Conservation (phyloP, 2,329 filamentous ascomycete species). For the Teratosphaeria pseudoeucalypti region DNA sequence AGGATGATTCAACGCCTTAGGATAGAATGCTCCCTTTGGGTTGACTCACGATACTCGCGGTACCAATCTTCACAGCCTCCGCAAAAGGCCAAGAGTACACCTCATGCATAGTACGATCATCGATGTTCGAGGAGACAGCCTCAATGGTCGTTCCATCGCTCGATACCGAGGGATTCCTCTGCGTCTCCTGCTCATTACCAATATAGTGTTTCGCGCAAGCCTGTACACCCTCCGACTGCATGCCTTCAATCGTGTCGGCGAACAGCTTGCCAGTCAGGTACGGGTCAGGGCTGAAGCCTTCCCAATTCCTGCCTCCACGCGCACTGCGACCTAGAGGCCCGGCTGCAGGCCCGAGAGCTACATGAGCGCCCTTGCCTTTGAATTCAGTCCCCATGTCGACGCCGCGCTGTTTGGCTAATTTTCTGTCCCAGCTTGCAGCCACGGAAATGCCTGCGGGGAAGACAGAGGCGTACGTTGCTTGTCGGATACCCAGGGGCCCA, state of each 20-base stretch:
- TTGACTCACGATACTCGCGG: constrained; percentile 24
- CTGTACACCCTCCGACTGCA: constrained; percentile 28
- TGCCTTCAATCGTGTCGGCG: constrained; percentile 19
- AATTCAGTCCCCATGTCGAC: constrained; percentile 25
- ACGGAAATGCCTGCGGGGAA: constrained; percentile 51
- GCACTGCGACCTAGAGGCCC: constrained; percentile 23
- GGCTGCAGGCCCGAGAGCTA: constrained; percentile 22
- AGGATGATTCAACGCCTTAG: constrained; percentile 47
- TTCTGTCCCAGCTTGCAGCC: constrained; percentile 31
- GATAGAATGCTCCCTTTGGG: constrained; percentile 54
- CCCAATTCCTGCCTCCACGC: constrained; percentile 24
- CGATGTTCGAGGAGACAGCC: constrained; percentile 23
- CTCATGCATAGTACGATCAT: constrained; percentile 58
- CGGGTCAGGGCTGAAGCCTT: constrained; percentile 19
- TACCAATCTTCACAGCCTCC: constrained; percentile 20
- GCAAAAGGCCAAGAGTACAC: constrained; percentile 24
- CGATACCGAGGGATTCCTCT: constrained; percentile 15
- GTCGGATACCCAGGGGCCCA: constrained; percentile 48
- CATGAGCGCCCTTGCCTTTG: constrained; percentile 23
- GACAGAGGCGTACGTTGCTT: constrained; percentile 62
- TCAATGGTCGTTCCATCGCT: constrained; percentile 22
- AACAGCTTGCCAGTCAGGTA: constrained; percentile 22
- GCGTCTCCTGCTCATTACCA: constrained; percentile 40
- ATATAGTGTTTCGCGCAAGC: constrained; percentile 37
- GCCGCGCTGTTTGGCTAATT: constrained; percentile 25